A percentile compares a stretch with the other conserved stretches of the same genome.
These are phyloP conservation scores for Lanmaoa rubissima DNA, from an alignment of 768 basidiomycete species.

Conservation along the genomic window DNA sequence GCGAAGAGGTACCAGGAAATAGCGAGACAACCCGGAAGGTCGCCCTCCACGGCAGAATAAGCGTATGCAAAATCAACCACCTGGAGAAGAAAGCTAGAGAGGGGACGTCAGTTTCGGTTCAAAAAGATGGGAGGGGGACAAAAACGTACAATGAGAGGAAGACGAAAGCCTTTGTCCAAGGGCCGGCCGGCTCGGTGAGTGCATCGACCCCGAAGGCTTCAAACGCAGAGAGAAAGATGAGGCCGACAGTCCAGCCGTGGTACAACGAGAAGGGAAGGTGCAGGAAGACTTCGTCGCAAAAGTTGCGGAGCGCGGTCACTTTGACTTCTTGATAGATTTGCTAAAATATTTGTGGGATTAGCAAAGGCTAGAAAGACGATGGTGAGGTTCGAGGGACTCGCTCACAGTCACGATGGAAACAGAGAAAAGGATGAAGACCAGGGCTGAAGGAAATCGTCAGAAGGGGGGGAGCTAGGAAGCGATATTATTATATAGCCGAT, in stretches of 20 bases:
- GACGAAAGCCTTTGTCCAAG: slow-evolving; percentile 63
- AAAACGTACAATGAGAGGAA: slow-evolving; percentile 51
- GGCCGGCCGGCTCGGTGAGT: slow-evolving; percentile 45
- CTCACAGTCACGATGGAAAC: slow-evolving; percentile 52
- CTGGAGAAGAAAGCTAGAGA: slow-evolving; percentile 51
- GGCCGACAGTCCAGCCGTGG: slow-evolving; percentile 58
- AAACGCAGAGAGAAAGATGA: slow-evolving; percentile 54
- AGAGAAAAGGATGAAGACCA: slow-evolving; percentile 42
- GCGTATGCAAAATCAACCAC: slow-evolving; percentile 61
- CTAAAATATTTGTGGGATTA: slow-evolving; percentile 15
- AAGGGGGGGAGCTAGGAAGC: not conserved
- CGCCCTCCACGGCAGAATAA: slow-evolving; percentile 61
- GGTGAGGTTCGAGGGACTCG: not conserved
- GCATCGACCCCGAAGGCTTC: slow-evolving; percentile 63
- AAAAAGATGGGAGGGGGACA: not conserved
- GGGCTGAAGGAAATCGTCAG: slow-evolving; percentile 27
- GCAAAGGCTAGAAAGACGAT: not conserved
- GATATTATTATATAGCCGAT: not conserved
- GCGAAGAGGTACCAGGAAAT: slow-evolving; percentile 67
- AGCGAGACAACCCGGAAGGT: slow-evolving; percentile 65
- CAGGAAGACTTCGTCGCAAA: slow-evolving; percentile 61
- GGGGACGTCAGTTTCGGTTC: not conserved
- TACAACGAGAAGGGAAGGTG: slow-evolving; percentile 73
- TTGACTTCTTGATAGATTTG: slow-evolving; percentile 71
- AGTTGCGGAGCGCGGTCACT: slow-evolving; percentile 46